These are phyloP conservation scores for Choanephora cucurbitarum DNA, from an alignment of 371 early-diverging fungal genomes.

Conservation along the genomic window DNA sequence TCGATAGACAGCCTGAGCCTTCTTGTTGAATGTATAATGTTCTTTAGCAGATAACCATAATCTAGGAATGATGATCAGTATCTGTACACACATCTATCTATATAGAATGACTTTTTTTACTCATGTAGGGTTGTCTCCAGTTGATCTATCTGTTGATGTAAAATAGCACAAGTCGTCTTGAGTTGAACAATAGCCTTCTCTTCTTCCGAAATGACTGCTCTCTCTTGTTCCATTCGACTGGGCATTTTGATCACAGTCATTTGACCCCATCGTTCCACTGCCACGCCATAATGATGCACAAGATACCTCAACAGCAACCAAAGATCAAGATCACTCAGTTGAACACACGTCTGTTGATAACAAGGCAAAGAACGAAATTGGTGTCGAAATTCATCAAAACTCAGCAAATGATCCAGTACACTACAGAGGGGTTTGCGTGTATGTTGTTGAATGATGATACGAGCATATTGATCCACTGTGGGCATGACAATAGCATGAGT, in stretches of 20 bases:
- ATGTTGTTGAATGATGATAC: slow-evolving; percentile 11
- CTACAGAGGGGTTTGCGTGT: slow-evolving; percentile 21
- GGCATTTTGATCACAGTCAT: slow-evolving; percentile 36
- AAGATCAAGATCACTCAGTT: slow-evolving; percentile 31
- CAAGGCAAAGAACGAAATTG: slow-evolving; percentile 18
- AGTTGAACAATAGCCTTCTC: slow-evolving; percentile 54
- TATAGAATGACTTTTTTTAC: no score
- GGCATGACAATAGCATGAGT: slow-evolving; percentile 31
- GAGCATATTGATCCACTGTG: slow-evolving; percentile 30
- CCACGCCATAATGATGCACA: slow-evolving; percentile 28
- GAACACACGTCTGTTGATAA: slow-evolving; percentile 11
- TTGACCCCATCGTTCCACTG: no score
- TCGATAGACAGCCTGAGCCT: slow-evolving; percentile 48
- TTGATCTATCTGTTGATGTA: slow-evolving; percentile 50
- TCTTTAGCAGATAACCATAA: slow-evolving; percentile 23
- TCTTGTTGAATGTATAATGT: slow-evolving; percentile 24
- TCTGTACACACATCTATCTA: no score
- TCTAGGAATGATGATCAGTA: background rate
- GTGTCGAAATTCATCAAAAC: slow-evolving; percentile 34
- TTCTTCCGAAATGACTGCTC: slow-evolving; percentile 36
- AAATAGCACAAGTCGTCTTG: slow-evolving; percentile 39
- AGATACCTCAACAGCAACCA: slow-evolving; percentile 38
- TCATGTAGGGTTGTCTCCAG: slow-evolving; percentile 42
- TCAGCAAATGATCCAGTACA: slow-evolving; percentile 27
- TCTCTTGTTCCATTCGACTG: slow-evolving; percentile 3